Percentiles rank a stretch among this genome's conserved stretches.
These are phyloP conservation scores for Globisporangium irregulare DNA, from an alignment of 352 stramenopile genomes.

Conservation along the genomic window DNA sequence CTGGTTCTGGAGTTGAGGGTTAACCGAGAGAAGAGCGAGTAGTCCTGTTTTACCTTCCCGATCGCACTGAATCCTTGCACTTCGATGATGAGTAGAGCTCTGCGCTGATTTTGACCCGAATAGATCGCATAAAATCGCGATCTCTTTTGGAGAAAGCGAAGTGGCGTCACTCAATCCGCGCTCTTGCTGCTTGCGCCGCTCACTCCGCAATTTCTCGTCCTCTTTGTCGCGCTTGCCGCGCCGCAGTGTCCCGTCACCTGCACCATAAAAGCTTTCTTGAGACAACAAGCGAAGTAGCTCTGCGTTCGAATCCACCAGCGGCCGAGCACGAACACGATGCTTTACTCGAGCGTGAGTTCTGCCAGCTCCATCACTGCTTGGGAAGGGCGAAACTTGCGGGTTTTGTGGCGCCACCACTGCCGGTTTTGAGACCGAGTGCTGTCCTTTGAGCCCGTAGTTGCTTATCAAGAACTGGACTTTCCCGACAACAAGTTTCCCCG, in stretches of 20 bases:
- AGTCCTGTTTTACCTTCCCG: slow-evolving; percentile 40
- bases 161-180: slow-evolving; percentile 34
- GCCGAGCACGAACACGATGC: slow-evolving; percentile 69
- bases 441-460: slow-evolving; percentile 79
- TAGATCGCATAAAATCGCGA: slow-evolving; percentile 60
- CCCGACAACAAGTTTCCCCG: slow-evolving; percentile 29
- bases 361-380: not conserved
- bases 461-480: slow-evolving; percentile 86
- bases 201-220: not conserved
- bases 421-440: slow-evolving; percentile 18
- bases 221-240: not conserved
- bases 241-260: not conserved
- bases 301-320: slow-evolving; percentile 67
- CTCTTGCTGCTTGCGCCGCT: slow-evolving; percentile 21
- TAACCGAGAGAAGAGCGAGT: slow-evolving; percentile 50
- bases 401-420: slow-evolving; percentile 8
- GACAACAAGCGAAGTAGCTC: slow-evolving; percentile 66
- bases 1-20: slow-evolving; percentile 14
- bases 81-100: slow-evolving; percentile 12
- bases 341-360: slow-evolving; percentile 28
- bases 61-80: slow-evolving; percentile 58
- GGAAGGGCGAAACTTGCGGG: not conserved
- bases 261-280: slow-evolving; percentile 60
- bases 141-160: slow-evolving; percentile 54
- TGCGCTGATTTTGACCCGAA: slow-evolving; percentile 33